phyloP scores from a whole-genome alignment of 345 rosid genomes.

The Eucalyptus caleyi region DNA sequence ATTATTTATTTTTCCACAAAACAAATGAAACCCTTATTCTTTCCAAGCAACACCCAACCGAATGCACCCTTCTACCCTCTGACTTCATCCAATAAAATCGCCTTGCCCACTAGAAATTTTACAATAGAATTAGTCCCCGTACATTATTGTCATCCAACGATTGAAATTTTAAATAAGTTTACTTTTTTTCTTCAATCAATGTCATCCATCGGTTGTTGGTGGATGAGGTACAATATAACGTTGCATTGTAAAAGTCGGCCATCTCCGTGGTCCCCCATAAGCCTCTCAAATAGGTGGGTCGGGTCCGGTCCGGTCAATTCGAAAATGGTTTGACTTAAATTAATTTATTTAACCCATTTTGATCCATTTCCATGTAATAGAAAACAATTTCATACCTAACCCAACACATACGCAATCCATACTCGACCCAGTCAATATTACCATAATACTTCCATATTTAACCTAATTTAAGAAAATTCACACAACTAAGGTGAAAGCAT shows the following conservation, averaged over 20 bases:
- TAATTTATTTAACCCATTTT: no score
- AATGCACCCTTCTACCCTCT: neutral
- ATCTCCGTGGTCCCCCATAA: neutral
- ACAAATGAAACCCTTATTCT: fast-evolving
- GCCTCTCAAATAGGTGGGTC: neutral
- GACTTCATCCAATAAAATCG: neutral
- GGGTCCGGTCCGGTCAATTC: fast-evolving
- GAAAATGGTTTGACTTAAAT: no score
- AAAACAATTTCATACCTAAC: no score
- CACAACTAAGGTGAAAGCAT: neutral
- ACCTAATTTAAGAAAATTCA: neutral
- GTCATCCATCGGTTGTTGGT: neutral
- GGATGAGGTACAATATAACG: neutral
- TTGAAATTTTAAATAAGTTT: neutral
- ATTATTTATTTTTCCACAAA: fast-evolving
- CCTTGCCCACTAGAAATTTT: neutral
- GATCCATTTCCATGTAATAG: no score
- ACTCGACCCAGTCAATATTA: no score
- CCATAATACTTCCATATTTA: no score
- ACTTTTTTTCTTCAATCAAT: fast-evolving
- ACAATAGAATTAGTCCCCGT: neutral
- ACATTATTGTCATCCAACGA: neutral
- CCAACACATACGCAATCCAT: no score
- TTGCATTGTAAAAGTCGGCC: neutral
- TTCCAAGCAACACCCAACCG: neutral